A percentile compares a stretch with the other conserved stretches of the same genome.
Evolutionary conservation across 345 rosid species (phyloP).

Genomic region (Ailanthus altissimus): DNA sequence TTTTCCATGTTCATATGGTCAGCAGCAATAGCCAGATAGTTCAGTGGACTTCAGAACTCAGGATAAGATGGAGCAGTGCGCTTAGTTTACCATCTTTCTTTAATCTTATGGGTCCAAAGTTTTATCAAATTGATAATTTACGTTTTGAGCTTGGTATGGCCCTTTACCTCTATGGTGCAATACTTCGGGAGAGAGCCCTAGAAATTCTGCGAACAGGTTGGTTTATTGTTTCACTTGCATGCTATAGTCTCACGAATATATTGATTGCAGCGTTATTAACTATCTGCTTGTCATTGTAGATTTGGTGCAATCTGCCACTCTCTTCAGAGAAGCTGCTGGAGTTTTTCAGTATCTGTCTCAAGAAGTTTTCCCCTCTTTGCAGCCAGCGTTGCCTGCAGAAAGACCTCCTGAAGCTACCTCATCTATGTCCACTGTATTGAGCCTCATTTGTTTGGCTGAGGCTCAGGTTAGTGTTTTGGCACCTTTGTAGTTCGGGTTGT

Average conservation of each 20-base stretch:
- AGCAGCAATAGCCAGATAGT: constrained; percentile 35
- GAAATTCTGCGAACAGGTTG: constrained; percentile 60
- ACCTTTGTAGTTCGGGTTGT: not conserved
- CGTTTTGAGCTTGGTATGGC: constrained; percentile 68
- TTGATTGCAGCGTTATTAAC: constrained; percentile 11
- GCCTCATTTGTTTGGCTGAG: constrained; percentile 78
- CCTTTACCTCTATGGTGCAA: constrained; percentile 55
- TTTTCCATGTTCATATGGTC: constrained; percentile 45
- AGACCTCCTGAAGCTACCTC: constrained; percentile 65
- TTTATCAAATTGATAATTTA: constrained; percentile 56
- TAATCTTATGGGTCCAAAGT: constrained; percentile 56
- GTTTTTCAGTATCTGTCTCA: constrained; percentile 60
- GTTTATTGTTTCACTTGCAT: constrained; percentile 7
- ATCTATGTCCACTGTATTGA: constrained; percentile 50
- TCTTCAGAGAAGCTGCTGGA: constrained; percentile 82
- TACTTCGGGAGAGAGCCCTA: constrained; percentile 68
- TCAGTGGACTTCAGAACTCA: constrained; percentile 49
- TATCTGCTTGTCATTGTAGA: constrained; percentile 36
- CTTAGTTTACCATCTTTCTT: constrained; percentile 51
- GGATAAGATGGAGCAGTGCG: constrained; percentile 72
- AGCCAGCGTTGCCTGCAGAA: constrained; percentile 38
- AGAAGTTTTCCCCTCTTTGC: constrained; percentile 54
- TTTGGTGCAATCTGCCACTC: constrained; percentile 52
- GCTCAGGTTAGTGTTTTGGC: constrained; percentile 60
- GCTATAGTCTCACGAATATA: not conserved